phyloP scores from a whole-genome alignment of 768 basidiomycete genomes.

The Amanita pallidorosea region DNA sequence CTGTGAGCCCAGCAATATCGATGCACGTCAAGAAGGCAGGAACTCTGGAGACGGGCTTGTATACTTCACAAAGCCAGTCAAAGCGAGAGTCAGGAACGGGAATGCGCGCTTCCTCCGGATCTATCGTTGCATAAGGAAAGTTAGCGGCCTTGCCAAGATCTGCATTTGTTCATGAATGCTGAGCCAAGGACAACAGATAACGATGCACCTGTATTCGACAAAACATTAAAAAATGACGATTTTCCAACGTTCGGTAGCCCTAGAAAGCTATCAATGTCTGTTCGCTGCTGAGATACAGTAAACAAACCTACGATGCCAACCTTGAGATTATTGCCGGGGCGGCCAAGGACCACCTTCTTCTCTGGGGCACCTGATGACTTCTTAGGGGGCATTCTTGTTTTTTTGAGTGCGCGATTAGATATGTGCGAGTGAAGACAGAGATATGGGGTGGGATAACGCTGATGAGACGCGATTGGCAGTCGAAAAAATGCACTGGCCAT shows the following conservation, averaged over 20 bases:
- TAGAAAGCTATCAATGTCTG: conserved; percentile 20
- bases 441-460: not conserved
- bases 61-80: conserved; percentile 85
- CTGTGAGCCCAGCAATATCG: conserved; percentile 96
- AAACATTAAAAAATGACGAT: conserved; percentile 97
- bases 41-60: conserved; percentile 82
- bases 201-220: conserved; percentile 76
- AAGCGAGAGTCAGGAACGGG: conserved; percentile 92
- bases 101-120: conserved; percentile 92
- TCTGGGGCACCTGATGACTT: conserved; percentile 56
- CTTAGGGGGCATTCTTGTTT: conserved; percentile 81
- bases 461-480: conserved; percentile 9
- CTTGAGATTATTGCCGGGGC: conserved; percentile 95
- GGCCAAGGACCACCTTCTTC: conserved; percentile 81
- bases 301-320: conserved; percentile 94
- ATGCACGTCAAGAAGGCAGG: conserved; percentile 96
- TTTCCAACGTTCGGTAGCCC: conserved; percentile 97
- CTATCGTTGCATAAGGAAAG: conserved; percentile 93
- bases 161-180: conserved; percentile 14
- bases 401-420: conserved; percentile 29
- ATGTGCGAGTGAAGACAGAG: conserved; percentile 18
- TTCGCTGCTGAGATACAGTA: conserved; percentile 9
- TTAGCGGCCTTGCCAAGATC: conserved; percentile 94
- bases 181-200: not conserved
- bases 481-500: not conserved